Evolutionary conservation across 345 rosid species (phyloP).

Genomic region (Pistacia integerrima): DNA sequence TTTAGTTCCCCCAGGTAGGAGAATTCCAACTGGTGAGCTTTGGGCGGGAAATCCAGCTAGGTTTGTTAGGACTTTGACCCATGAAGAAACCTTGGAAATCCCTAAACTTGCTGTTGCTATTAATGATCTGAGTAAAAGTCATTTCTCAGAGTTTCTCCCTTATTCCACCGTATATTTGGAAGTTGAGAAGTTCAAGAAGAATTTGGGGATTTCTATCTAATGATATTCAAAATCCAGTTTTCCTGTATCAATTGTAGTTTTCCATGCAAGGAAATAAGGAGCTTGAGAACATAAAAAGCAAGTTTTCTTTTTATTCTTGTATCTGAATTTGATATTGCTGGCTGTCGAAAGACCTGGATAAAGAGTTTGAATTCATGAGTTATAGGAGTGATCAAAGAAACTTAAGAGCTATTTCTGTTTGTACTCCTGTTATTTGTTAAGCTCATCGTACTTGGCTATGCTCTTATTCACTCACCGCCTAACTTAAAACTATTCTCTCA

Average conservation of each 20-base stretch:
- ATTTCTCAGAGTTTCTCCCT: constrained; percentile 91
- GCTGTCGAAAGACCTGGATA: constrained; percentile 21
- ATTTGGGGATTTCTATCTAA: constrained; percentile 69
- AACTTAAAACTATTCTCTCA: no score
- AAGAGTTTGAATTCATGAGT: constrained; percentile 27
- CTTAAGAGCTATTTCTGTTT: constrained; percentile 5
- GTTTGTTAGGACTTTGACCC: constrained; percentile 78
- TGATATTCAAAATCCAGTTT: constrained; percentile 2
- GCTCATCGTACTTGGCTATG: neutral
- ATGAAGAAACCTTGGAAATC: constrained; percentile 91
- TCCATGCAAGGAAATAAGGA: constrained; percentile 59
- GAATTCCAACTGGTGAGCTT: constrained; percentile 93
- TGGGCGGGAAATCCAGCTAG: constrained; percentile 99
- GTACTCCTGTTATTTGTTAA: neutral
- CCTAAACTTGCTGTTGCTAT: constrained; percentile 96
- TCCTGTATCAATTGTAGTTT: constrained; percentile 29
- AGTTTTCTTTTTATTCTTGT: constrained; percentile 28
- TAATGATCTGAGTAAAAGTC: constrained; percentile 69
- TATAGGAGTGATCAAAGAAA: constrained; percentile 14
- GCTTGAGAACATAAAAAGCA: constrained; percentile 48
- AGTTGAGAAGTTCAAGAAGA: constrained; percentile 89
- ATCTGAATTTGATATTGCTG: constrained; percentile 28
- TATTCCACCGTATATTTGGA: constrained; percentile 89
- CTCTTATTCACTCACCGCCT: no score
- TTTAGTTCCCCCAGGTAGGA: constrained; percentile 92